These are phyloP conservation scores for Austroboletus novae-zelandiae DNA, from an alignment of 1,284 basidiomycete species.

Conservation along the genomic window DNA sequence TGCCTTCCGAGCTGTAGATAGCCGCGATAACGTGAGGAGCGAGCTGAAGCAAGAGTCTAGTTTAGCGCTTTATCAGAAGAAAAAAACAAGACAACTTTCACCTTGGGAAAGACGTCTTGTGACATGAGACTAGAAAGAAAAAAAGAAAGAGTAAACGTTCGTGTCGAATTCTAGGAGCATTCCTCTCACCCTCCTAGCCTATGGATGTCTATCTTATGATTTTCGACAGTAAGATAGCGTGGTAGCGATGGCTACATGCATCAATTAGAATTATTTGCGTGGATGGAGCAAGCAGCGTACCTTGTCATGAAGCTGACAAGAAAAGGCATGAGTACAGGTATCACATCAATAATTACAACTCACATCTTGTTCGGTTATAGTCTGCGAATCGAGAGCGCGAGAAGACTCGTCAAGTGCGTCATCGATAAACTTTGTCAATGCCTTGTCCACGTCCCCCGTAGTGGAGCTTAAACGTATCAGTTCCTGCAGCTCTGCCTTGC, in stretches of 20 bases:
- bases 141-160: not conserved
- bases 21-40: conserved; percentile 21
- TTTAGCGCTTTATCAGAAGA: not conserved
- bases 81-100: not conserved
- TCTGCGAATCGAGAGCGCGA: no score
- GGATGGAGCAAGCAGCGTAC: conserved; percentile 12
- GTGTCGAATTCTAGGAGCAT: not conserved
- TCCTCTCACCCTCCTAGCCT: conserved; percentile 23
- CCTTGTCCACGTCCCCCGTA: conserved; percentile 19
- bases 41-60: conserved; percentile 13
- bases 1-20: conserved; percentile 20
- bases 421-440: conserved; percentile 46
- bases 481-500: conserved; percentile 39
- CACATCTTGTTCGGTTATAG: conserved; percentile 8
- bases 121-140: conserved; percentile 24
- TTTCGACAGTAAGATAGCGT: conserved; percentile 6
- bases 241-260: conserved; percentile 6
- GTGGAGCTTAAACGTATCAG: conserved; percentile 40
- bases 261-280: not conserved
- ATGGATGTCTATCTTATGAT: conserved; percentile 9
- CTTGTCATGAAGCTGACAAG: conserved; percentile 1
- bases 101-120: conserved; percentile 25
- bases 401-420: conserved; percentile 49
- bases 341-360: not conserved
- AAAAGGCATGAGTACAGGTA: not conserved